phyloP scores from a whole-genome alignment of 495 filamentous ascomycete species.

The Pyronema domesticum region DNA sequence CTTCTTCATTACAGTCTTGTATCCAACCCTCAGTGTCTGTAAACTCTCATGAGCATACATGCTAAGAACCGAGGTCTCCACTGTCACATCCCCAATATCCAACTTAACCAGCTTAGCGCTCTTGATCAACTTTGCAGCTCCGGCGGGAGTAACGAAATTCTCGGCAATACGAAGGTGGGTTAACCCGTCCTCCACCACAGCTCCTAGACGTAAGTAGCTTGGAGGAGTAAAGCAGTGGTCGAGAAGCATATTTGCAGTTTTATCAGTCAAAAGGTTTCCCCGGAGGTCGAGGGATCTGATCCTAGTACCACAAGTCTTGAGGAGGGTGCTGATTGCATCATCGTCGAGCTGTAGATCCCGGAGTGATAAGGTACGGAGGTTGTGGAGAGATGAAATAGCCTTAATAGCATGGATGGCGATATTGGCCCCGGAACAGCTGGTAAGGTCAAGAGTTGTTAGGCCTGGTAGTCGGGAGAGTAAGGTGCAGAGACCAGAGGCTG shows the following conservation, averaged over 20 bases:
- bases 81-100: constrained; percentile 4
- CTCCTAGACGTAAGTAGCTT: background rate
- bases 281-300: constrained; percentile 11
- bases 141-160: constrained; percentile 3
- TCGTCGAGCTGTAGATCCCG: constrained; percentile 9
- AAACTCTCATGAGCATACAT: constrained; percentile 11
- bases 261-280: constrained; percentile 12
- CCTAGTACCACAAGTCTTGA: constrained; percentile 2
- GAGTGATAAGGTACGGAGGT: constrained; percentile 5
- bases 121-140: constrained; percentile 5
- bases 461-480: constrained; percentile 8
- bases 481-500: constrained; percentile 6
- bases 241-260: constrained; percentile 3
- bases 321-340: background rate
- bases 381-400: background rate
- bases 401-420: background rate
- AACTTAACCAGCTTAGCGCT: constrained; percentile 9
- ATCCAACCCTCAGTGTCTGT: constrained; percentile 9
- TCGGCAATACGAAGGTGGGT: constrained; percentile 12
- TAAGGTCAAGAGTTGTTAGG: constrained; percentile 15
- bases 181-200: background rate
- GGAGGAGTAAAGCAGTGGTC: constrained; percentile 17
- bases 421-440: constrained; percentile 6
- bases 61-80: constrained; percentile 1
- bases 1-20: background rate